Conservation (phyloP, 148 eudicot genomes). For the Persicaria maculosa region DNA sequence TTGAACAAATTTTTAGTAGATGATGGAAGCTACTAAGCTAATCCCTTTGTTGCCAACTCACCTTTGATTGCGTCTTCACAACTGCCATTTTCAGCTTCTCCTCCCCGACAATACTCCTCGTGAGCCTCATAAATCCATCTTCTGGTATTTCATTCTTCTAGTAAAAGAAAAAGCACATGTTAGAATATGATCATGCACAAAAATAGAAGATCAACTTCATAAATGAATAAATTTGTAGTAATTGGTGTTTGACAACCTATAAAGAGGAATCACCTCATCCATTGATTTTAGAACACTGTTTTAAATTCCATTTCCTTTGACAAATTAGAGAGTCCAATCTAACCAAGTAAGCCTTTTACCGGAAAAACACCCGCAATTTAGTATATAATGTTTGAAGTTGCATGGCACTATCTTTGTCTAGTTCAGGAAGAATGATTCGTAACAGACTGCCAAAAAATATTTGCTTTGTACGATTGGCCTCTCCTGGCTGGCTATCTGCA, state of each 20-base stretch:
- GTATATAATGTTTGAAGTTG: conserved; percentile 63
- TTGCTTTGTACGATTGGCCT: conserved; percentile 43
- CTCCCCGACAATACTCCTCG: conserved; percentile 79
- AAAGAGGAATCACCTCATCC: too few relatives aligned
- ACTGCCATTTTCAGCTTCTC: conserved; percentile 82
- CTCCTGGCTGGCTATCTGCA: conserved; percentile 35
- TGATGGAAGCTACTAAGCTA: not conserved
- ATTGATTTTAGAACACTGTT: too few relatives aligned
- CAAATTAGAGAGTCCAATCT: too few relatives aligned
- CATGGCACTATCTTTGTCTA: conserved; percentile 29
- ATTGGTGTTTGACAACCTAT: too few relatives aligned
- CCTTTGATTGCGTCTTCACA: too few relatives aligned
- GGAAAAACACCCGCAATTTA: conserved; percentile 44
- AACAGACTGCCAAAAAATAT: conserved; percentile 81
- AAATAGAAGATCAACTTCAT: too few relatives aligned
- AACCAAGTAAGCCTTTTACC: not conserved
- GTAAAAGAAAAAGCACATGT: not conserved
- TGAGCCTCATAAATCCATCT: conserved; percentile 59
- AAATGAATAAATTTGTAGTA: too few relatives aligned
- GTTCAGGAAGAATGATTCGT: conserved; percentile 52
- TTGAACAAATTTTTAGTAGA: not conserved
- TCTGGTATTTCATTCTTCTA: conserved; percentile 25
- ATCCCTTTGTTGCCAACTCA: not conserved
- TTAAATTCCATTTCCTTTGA: too few relatives aligned
- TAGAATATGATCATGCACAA: too few relatives aligned